Base-by-base conservation (phyloP, 257 asterid species). In the Catharanthus roseus region DNA sequence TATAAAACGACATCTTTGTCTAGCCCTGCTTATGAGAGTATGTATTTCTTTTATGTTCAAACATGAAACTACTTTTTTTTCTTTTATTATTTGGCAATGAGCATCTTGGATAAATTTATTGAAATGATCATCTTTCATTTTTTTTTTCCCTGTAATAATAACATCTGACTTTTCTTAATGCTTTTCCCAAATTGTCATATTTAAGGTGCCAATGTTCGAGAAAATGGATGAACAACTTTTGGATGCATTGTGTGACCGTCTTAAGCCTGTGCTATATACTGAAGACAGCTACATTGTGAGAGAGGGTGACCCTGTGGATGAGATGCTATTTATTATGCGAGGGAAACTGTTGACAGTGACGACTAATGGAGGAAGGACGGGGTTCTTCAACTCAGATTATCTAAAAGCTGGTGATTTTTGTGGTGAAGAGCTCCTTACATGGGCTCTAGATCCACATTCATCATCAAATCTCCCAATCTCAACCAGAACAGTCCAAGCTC, bases 281-380 rank as follows among this genome's bases (percentile, higher is more conserved):
- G 88, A 89, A 72, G 82, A 87, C 61, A 95, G 99, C 83, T 88
- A 70, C 87, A 91, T 95, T n/a, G 88, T 91, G 28, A 89, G 99
- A 34, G 97, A 93, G 77, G 99, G 97, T 29, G 99, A 93, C 65
- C 99, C 96, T 3, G 99, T 93, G 3, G 96, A 93, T n/a, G 97
- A 86, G 77, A 93, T 93, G 99, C 78, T 93, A 66, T 86, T 95
- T 29, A 78, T 95, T 9, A 95, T 95, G 96, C 90, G 99, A 3
- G 99, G 97, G 0, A 88, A 88, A 65, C 69, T 91, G 70, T 81
- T 85, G 21, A 86, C 96, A 0, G 91, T 84, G 70, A 95, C 99
- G 26, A 95, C 99, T 4, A 91, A 91, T 57, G 99, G 97, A 45
- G 99, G 99, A 60, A 77, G 97, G 62, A 95, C 97, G 0, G 99